Evolutionary conservation across 306 rosid genomes (phyloP).

Genomic region (Begonia masoniana): DNA sequence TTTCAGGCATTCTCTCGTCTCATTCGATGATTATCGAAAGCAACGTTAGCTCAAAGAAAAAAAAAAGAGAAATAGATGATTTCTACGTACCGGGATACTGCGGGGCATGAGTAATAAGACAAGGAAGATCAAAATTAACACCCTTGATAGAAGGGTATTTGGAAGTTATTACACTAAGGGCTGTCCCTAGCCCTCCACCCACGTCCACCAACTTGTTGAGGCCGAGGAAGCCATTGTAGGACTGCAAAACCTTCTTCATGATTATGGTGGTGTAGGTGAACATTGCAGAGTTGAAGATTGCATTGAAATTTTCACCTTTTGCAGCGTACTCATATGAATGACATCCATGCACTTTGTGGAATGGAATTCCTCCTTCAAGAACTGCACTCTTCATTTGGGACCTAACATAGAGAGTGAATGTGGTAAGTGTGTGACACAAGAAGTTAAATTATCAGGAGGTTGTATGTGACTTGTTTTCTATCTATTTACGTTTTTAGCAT

Average conservation of each 20-base stretch:
- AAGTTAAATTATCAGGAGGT: too few species aligned
- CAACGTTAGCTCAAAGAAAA: too few species aligned
- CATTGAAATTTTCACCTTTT: conserved; percentile 21
- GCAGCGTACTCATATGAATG: conserved; percentile 22
- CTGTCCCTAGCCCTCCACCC: conserved; percentile 47
- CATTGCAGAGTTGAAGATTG: conserved; percentile 42
- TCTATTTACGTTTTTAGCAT: too few species aligned
- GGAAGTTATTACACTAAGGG: conserved; percentile 31
- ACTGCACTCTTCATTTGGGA: conserved; percentile 25
- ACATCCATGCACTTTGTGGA: conserved; percentile 26
- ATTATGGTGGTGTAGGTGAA: conserved; percentile 18
- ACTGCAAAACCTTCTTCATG: conserved; percentile 20
- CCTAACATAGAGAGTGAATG: conserved; percentile 7
- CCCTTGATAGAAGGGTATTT: conserved; percentile 37
- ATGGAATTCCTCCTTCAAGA: conserved; percentile 28
- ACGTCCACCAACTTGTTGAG: conserved; percentile 39
- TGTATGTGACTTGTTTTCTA: too few species aligned
- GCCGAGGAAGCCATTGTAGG: conserved; percentile 30
- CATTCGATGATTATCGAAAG: too few species aligned
- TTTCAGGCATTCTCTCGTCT: too few species aligned
- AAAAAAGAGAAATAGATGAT: too few species aligned
- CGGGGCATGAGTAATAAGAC: conserved; percentile 31
- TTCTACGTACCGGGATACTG: conserved; percentile 25
- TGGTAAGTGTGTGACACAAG: too few species aligned
- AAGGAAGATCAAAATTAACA: conserved; percentile 28